A percentile compares a stretch with the other conserved stretches of the same genome.
These are phyloP conservation scores for Diaporthe sp. DNA, from an alignment of 2,329 filamentous ascomycete species.

Conservation along the genomic window DNA sequence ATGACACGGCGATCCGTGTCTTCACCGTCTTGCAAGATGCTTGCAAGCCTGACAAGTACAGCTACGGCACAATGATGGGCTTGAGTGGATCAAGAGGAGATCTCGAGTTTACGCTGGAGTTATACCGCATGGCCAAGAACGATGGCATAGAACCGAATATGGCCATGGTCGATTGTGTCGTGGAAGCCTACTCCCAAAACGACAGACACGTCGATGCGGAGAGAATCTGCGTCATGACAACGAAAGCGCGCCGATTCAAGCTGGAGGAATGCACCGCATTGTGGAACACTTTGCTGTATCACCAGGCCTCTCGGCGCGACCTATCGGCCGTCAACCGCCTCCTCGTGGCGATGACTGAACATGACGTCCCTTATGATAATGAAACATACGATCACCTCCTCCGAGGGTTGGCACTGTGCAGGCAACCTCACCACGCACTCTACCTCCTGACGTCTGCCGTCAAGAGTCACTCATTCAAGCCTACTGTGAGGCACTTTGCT, in stretches of 20 bases:
- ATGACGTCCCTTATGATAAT: slow-evolving; percentile 61
- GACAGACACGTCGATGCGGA: slow-evolving; percentile 68
- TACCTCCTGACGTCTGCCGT: slow-evolving; percentile 61
- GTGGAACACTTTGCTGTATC: slow-evolving; percentile 84
- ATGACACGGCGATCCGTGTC: slow-evolving; percentile 72
- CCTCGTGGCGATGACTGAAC: slow-evolving; percentile 63
- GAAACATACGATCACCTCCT: slow-evolving; percentile 66
- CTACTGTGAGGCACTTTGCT: slow-evolving; percentile 63
- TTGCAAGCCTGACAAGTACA: slow-evolving; percentile 70
- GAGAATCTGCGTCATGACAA: slow-evolving; percentile 68
- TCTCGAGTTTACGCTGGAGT: slow-evolving; percentile 73
- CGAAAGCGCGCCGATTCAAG: slow-evolving; percentile 61
- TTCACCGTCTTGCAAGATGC: slow-evolving; percentile 71
- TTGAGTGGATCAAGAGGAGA: slow-evolving; percentile 81
- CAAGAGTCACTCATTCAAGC: slow-evolving; percentile 59
- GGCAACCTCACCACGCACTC: slow-evolving; percentile 64
- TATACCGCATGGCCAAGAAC: slow-evolving; percentile 75
- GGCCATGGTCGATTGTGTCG: slow-evolving; percentile 73
- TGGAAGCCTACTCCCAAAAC: slow-evolving; percentile 76
- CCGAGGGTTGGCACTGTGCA: slow-evolving; percentile 61
- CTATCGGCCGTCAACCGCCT: slow-evolving; percentile 63
- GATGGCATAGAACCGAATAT: slow-evolving; percentile 63
- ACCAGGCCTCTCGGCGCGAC: slow-evolving; percentile 74
- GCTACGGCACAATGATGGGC: slow-evolving; percentile 81
- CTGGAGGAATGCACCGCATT: slow-evolving; percentile 68